Evolutionary conservation across 2,329 filamentous ascomycete species (phyloP).

Genomic region (Sporothrix euskadiensis): DNA sequence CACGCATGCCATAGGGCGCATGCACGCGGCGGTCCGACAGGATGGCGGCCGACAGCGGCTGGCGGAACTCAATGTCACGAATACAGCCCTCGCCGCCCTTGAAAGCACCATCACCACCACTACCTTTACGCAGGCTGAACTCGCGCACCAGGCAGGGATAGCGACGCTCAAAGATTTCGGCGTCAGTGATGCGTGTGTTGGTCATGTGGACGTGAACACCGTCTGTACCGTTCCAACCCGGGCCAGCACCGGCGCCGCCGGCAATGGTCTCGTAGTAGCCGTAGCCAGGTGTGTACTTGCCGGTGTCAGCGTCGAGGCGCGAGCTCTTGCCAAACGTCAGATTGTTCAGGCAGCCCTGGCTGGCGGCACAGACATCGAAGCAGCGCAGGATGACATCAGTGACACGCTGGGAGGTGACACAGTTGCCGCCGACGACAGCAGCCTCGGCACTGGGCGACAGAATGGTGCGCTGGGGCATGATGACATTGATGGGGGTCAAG

Average conservation of each 20-base stretch:
- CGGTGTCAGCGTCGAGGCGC: slow-evolving; percentile 27
- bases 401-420: slow-evolving; percentile 39
- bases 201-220: slow-evolving; percentile 40
- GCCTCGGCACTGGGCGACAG: slow-evolving; percentile 38
- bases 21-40: slow-evolving; percentile 42
- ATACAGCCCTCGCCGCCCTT: slow-evolving; percentile 41
- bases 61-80: slow-evolving; percentile 42
- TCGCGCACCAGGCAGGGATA: slow-evolving; percentile 40
- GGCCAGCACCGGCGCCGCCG: slow-evolving; percentile 41
- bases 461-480: slow-evolving; percentile 39
- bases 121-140: slow-evolving; percentile 38
- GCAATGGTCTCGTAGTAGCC: slow-evolving; percentile 42
- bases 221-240: slow-evolving; percentile 37
- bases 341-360: slow-evolving; percentile 40
- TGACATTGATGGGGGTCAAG: slow-evolving; percentile 40
- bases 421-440: slow-evolving; percentile 47
- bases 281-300: slow-evolving; percentile 32
- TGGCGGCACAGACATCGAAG: slow-evolving; percentile 36
- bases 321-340: slow-evolving; percentile 39
- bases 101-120: slow-evolving; percentile 39
- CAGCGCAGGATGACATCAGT: slow-evolving; percentile 41
- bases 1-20: slow-evolving; percentile 41
- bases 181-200: slow-evolving; percentile 40
- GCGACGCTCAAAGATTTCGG: slow-evolving; percentile 41
- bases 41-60: slow-evolving; percentile 41